Conservation (phyloP, 148 eudicot species). For the Rhododendron vialii region DNA sequence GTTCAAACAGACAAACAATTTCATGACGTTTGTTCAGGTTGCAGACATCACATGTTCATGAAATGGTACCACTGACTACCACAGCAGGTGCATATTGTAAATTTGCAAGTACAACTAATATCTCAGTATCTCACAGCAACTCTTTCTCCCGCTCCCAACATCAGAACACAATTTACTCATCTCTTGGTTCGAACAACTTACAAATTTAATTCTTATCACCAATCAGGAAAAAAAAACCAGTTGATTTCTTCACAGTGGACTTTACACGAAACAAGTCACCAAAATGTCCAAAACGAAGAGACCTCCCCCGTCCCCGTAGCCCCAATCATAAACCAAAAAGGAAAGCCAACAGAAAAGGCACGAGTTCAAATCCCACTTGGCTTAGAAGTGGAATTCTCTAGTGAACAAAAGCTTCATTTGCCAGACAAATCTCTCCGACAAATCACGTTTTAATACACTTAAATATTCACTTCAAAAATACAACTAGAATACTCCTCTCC, state of each 20-base stretch:
- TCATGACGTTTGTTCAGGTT: background rate
- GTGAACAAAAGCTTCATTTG: background rate
- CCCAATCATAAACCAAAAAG: background rate
- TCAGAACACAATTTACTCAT: background rate
- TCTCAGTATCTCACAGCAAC: background rate
- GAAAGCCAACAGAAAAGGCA: background rate
- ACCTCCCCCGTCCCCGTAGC: background rate
- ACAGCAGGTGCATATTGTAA: background rate
- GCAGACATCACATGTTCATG: background rate
- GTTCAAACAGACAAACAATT: background rate
- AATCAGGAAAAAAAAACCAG: background rate
- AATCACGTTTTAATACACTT: background rate
- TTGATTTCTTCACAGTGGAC: background rate
- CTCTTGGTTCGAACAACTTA: background rate
- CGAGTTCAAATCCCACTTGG: background rate
- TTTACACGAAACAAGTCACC: background rate
- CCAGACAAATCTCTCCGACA: background rate
- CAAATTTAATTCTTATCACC: background rate
- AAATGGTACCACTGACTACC: background rate
- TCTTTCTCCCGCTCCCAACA: background rate
- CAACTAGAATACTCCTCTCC: background rate
- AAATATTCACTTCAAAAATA: too few relatives aligned
- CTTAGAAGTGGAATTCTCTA: background rate
- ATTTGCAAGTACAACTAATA: background rate
- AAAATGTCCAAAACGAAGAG: background rate